Evolutionary conservation across 331 rosid species (phyloP).

Genomic region (Ulmus americana): DNA sequence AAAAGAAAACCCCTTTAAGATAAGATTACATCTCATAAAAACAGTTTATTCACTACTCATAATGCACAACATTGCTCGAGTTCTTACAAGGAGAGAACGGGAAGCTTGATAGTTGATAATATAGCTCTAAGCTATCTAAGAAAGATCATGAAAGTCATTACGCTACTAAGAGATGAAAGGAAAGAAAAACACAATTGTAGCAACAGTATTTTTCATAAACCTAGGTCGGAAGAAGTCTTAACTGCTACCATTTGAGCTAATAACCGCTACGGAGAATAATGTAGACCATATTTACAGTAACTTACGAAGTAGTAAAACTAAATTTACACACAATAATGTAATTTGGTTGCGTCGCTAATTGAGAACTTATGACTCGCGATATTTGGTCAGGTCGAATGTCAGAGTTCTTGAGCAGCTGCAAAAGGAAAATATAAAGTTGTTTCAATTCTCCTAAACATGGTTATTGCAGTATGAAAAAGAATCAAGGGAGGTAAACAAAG

Average conservation of each 20-base stretch:
- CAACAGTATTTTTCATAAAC: neutral
- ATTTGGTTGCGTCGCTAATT: slow-evolving; percentile 1
- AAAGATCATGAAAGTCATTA: too few relatives aligned
- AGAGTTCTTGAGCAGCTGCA: slow-evolving; percentile 89
- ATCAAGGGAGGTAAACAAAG: neutral
- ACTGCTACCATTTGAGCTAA: neutral
- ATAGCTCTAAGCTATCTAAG: too few relatives aligned
- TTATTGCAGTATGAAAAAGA: neutral
- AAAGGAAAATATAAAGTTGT: neutral
- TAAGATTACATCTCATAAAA: too few relatives aligned
- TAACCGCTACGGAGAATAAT: neutral
- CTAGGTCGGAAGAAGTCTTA: neutral
- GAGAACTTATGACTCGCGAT: slow-evolving; percentile 51
- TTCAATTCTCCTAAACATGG: neutral
- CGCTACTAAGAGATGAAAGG: too few relatives aligned
- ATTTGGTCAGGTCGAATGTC: slow-evolving; percentile 81
- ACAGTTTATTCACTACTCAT: too few relatives aligned
- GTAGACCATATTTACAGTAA: slow-evolving; percentile 38
- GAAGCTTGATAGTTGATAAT: too few relatives aligned
- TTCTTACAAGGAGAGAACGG: too few relatives aligned
- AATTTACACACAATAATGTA: slow-evolving; percentile 24
- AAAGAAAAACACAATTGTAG: neutral
- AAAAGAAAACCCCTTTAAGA: too few relatives aligned
- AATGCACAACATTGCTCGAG: too few relatives aligned
- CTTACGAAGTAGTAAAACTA: slow-evolving; percentile 10